Evolutionary conservation across 371 early-diverging fungal genomes (phyloP), one percentile per base, ranked within the genome.

Genomic region (Conidiobolus incongruus): DNA sequence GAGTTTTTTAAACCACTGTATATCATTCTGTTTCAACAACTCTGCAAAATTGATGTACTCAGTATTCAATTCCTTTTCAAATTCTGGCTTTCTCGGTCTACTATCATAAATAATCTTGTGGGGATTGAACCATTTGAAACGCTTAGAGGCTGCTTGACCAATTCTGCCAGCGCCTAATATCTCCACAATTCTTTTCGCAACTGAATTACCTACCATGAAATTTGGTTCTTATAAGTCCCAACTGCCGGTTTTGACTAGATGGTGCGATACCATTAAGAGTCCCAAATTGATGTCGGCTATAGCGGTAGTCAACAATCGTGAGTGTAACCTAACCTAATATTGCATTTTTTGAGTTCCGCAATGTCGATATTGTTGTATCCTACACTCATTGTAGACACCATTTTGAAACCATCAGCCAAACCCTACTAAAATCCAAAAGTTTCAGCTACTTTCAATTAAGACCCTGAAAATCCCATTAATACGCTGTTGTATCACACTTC

Each of bases 141-240:
- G 62, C 22, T 61, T 51, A 6, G 72, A 75, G 6, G 80, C 75
- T 0, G 81, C 86, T 28, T 56, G 53, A 8, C 90, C 90, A 44
- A 88, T 86, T 23, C 86, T 66, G 0, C 90, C 90, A 31, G 84
- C 47, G 0, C 90, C 90, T 22, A 87, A 68, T 37, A 90, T 65
- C 0, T 87, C 90, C 13, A n/a, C n/a, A n/a, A n/a, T n/a, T n/a
- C n/a, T n/a, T n/a, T n/a, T n/a, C n/a, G n/a, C n/a, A n/a, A n/a
- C n/a, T n/a, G n/a, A n/a, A n/a, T n/a, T n/a, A n/a, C n/a, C n/a
- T n/a, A n/a, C n/a, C n/a, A n/a, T n/a, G n/a, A n/a, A n/a, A n/a
- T n/a, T n/a, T n/a, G n/a, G n/a, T n/a, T n/a, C n/a, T n/a, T n/a
- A n/a, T n/a, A n/a, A n/a, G n/a, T n/a, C n/a, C n/a, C n/a, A n/a